Percentiles rank a stretch among this genome's conserved stretches.
Conservation (phyloP, 805 yeast genomes). For the Cephaloascus albidus region DNA sequence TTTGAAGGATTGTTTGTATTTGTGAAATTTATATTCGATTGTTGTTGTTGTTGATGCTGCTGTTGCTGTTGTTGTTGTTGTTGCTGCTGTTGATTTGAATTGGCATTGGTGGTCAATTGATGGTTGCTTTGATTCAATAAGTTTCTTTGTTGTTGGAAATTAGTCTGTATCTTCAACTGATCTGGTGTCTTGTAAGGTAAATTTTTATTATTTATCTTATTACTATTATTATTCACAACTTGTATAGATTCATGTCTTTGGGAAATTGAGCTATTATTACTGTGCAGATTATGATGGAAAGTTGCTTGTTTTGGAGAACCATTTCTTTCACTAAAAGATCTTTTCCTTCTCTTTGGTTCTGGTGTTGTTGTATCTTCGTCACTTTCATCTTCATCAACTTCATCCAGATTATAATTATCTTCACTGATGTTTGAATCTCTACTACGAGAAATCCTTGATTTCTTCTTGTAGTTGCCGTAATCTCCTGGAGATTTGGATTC, state of each 20-base stretch:
- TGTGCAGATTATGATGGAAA: not conserved
- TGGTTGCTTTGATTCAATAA: slow-evolving; percentile 1
- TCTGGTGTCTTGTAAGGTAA: not conserved
- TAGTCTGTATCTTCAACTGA: not conserved
- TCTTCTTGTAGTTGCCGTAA: slow-evolving; percentile 51
- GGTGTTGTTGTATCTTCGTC: slow-evolving; percentile 25
- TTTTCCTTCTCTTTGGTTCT: slow-evolving; percentile 22
- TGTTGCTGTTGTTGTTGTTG: slow-evolving; percentile 4
- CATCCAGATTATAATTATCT: slow-evolving; percentile 8
- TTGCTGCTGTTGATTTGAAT: slow-evolving; percentile 3
- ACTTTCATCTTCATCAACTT: slow-evolving; percentile 15
- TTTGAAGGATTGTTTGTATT: not conserved
- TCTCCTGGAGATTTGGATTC: slow-evolving; percentile 59
- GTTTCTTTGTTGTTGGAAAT: slow-evolving; percentile 1
- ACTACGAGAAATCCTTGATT: slow-evolving; percentile 10
- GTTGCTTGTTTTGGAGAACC: slow-evolving; percentile 1
- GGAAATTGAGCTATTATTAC: not conserved
- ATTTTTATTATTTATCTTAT: not conserved
- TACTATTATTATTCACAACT: not conserved
- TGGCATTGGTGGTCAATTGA: slow-evolving; percentile 1
- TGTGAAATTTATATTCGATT: not conserved
- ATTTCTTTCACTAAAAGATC: slow-evolving; percentile 1
- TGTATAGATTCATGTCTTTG: not conserved
- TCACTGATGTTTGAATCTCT: not conserved
- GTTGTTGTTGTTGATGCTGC: slow-evolving; percentile 2